Conservation (phyloP, 441 rosid genomes). For the Croton laevigatus region DNA sequence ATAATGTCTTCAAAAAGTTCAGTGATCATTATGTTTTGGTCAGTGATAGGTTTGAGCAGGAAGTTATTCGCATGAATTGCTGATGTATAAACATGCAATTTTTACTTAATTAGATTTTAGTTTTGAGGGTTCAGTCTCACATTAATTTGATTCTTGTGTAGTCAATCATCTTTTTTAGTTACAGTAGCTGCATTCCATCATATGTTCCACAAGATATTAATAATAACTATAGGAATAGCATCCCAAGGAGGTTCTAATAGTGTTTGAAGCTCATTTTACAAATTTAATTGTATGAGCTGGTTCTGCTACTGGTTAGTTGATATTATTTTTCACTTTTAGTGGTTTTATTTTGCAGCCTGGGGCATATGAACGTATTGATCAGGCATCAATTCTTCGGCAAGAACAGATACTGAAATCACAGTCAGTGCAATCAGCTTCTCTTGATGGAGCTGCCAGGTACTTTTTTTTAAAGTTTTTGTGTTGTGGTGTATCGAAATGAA, state of each 20-base stretch:
- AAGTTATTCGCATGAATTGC: background rate
- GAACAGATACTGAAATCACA: slow-evolving; percentile 81
- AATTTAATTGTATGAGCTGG: background rate
- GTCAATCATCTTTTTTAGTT: background rate
- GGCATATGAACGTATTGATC: slow-evolving; percentile 76
- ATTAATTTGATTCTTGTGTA: background rate
- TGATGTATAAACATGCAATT: background rate
- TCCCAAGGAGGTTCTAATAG: too few relatives aligned
- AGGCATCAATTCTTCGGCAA: slow-evolving; percentile 74
- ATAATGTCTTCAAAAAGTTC: background rate
- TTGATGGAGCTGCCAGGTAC: slow-evolving; percentile 82
- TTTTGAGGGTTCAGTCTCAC: background rate
- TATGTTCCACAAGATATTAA: too few relatives aligned
- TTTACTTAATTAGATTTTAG: background rate
- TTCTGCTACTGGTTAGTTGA: slow-evolving; percentile 6
- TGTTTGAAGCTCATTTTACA: too few relatives aligned
- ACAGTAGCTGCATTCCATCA: too few relatives aligned
- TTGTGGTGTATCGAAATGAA: slow-evolving; percentile 16
- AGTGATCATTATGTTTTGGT: too few relatives aligned
- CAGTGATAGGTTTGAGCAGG: background rate
- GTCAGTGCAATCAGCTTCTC: slow-evolving; percentile 65
- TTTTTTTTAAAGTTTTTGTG: slow-evolving; percentile 19
- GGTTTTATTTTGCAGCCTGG: slow-evolving; percentile 49
- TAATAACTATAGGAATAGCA: too few relatives aligned
- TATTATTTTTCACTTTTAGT: slow-evolving; percentile 12